Evolutionary conservation across 2,329 filamentous ascomycete genomes (phyloP), one percentile per base, ranked within the genome.

Genomic region (Polytolypa hystricis): DNA sequence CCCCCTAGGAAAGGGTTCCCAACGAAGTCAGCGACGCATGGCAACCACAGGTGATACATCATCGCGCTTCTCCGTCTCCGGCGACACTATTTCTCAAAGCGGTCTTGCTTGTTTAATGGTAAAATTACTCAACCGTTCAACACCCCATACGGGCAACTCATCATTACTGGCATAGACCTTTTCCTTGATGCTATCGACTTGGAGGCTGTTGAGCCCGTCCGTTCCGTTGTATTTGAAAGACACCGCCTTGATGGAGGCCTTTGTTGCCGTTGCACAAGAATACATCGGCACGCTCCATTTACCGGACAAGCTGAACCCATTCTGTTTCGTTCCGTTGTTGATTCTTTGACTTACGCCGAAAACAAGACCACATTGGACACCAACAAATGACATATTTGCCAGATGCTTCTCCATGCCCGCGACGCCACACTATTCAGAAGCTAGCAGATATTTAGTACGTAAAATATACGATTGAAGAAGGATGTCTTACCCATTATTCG

Each of bases 241-340:
- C 6, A 66, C 62, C 0, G 57, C 62, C 42, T 69, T 69, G 40
- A 71, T 54, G 1, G 52, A 58, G 2, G 65, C 65, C 28, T 60
- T 60, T 3, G 60, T 43, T 0, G 62, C 48, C 0, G 55, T 58
- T 1, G 63, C 62, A 42, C 67, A 70, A 0, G 54, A 50, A 40
- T 67, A 66, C 0, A 69, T 39, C 0, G 62, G 56, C 3, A 57
- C 46, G 1, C 56, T 56, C 65, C 65, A 70, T 23, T 49, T 43
- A 11, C 60, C 62, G 4, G 56, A 57, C 4, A 55, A 52, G 14
- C 67, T 60, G 16, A 60, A 58, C 2, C 64, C 42, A 2, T 62
- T 43, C 2, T 47, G 41, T 3, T 50, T 46, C 2, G 49, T 44
- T 1, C 54, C 56, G 0, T 47, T 52, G 27, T 66, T 61, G 2